Percentiles rank a stretch among this genome's conserved stretches.
phyloP scores from a whole-genome alignment of 2,329 filamentous ascomycete species.

The Monosporascus ibericus region DNA sequence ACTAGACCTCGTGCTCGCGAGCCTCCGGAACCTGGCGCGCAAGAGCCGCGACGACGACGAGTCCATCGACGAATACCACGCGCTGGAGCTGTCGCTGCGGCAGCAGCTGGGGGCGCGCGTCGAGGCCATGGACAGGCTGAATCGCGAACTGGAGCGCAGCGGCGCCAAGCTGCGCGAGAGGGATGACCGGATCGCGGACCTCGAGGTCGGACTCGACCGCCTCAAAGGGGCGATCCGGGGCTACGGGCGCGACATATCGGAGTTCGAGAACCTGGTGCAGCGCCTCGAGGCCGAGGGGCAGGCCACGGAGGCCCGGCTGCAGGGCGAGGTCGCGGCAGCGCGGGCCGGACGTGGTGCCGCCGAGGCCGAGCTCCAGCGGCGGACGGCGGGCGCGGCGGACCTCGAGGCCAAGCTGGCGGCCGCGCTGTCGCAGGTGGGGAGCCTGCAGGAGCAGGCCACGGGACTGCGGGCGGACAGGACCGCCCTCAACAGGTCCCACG shows the following conservation, averaged over 20 bases:
- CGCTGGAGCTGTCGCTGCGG: conserved; percentile 47
- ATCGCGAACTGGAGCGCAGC: conserved; percentile 31
- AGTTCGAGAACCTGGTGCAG: conserved; percentile 47
- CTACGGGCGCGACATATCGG: conserved; percentile 47
- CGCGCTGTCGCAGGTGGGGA: conserved; percentile 33
- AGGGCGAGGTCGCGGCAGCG: conserved; percentile 29
- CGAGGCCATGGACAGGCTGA: conserved; percentile 42
- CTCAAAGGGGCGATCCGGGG: conserved; percentile 45
- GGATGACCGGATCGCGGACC: conserved; percentile 35
- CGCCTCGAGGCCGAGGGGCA: conserved; percentile 37
- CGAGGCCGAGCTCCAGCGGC: conserved; percentile 25
- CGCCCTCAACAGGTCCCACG: conserved; percentile 35
- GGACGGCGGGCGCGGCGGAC: conserved; percentile 26
- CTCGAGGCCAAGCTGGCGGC: conserved; percentile 39
- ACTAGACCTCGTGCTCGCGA: conserved; percentile 46
- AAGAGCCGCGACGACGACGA: conserved; percentile 42
- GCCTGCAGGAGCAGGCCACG: conserved; percentile 25
- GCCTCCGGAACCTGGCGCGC: conserved; percentile 43
- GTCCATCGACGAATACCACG: conserved; percentile 55
- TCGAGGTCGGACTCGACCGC: conserved; percentile 43
- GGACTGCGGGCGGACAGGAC: conserved; percentile 23
- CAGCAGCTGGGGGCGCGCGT: conserved; percentile 51
- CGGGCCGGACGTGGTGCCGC: background rate
- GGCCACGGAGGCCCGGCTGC: conserved; percentile 23
- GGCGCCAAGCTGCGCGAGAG: conserved; percentile 29